Evolutionary conservation across 768 basidiomycete genomes (phyloP).

Genomic region (Naganishia vaughanmartiniae): DNA sequence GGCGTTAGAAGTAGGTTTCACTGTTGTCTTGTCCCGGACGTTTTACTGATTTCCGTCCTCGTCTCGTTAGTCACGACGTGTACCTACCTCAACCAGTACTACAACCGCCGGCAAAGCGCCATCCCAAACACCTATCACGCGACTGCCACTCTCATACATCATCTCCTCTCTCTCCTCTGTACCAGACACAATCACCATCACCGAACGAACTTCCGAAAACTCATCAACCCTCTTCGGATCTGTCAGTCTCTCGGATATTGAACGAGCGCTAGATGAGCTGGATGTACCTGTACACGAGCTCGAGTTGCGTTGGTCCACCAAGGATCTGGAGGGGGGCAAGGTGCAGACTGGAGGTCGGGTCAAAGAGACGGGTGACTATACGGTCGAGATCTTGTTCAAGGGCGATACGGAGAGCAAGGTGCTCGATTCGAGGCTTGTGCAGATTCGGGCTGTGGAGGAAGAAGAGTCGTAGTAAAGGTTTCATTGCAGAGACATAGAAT

Average conservation of each 20-base stretch:
- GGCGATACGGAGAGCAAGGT: conserved; percentile 18
- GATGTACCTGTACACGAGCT: conserved; percentile 16
- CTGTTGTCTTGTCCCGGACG: no score
- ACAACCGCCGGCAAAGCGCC: background rate
- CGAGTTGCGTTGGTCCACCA: conserved; percentile 12
- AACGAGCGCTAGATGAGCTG: background rate
- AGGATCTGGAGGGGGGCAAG: conserved; percentile 17
- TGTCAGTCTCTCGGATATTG: conserved; percentile 12
- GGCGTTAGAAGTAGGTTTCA: conserved; percentile 12
- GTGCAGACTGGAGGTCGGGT: conserved; percentile 20
- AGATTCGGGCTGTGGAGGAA: conserved; percentile 23
- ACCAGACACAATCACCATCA: conserved; percentile 14
- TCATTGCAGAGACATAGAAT: background rate
- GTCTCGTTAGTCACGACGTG: background rate
- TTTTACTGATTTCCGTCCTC: background rate
- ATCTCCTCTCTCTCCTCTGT: background rate
- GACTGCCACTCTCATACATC: conserved; percentile 20
- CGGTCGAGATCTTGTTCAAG: conserved; percentile 22
- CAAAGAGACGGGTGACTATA: conserved; percentile 19
- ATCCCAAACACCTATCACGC: background rate
- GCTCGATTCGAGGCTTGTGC: conserved; percentile 10
- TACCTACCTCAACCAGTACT: background rate
- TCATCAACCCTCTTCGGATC: conserved; percentile 26
- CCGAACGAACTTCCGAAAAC: conserved; percentile 8
- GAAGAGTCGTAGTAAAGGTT: background rate